A percentile compares a stretch with the other conserved stretches of the same genome.
Evolutionary conservation across 1,139 yeast species (phyloP).

Genomic region (Groenewaldozyma auringiensis): DNA sequence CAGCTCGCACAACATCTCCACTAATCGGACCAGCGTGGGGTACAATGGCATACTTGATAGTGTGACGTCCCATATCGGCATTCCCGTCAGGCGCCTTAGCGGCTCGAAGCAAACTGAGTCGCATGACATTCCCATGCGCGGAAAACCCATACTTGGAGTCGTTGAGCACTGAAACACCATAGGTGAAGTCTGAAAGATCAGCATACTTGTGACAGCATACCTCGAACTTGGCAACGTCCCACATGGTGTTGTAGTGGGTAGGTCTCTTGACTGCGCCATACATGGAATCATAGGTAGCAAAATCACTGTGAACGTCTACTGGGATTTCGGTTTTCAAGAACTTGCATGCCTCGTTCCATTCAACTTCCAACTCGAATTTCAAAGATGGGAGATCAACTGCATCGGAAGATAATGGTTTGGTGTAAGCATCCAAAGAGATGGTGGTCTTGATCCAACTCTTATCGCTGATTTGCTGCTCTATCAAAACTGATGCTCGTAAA

Average conservation of each 20-base stretch:
- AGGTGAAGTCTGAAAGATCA: constrained; percentile 75
- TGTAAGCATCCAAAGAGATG: constrained; percentile 60
- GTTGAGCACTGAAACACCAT: constrained; percentile 80
- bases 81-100: constrained; percentile 87
- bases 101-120: constrained; percentile 72
- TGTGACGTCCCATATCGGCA: constrained; percentile 90
- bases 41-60: constrained; percentile 70
- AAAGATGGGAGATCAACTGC: constrained; percentile 27
- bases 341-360: constrained; percentile 82
- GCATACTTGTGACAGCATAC: constrained; percentile 92
- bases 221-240: constrained; percentile 97
- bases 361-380: constrained; percentile 58
- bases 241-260: constrained; percentile 85
- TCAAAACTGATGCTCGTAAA: constrained; percentile 50
- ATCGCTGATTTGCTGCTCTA: constrained; percentile 50
- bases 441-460: constrained; percentile 56
- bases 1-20: constrained; percentile 60
- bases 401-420: constrained; percentile 4
- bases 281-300: constrained; percentile 86
- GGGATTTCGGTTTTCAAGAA: constrained; percentile 94
- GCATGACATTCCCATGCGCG: constrained; percentile 83
- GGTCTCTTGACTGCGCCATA: constrained; percentile 88
- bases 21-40: constrained; percentile 71
- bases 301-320: constrained; percentile 67
- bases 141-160: constrained; percentile 87